Percentiles rank a stretch among this genome's conserved stretches.
Conservation (phyloP, 192 early-diverging fungal species). For the Backusella luteola region DNA sequence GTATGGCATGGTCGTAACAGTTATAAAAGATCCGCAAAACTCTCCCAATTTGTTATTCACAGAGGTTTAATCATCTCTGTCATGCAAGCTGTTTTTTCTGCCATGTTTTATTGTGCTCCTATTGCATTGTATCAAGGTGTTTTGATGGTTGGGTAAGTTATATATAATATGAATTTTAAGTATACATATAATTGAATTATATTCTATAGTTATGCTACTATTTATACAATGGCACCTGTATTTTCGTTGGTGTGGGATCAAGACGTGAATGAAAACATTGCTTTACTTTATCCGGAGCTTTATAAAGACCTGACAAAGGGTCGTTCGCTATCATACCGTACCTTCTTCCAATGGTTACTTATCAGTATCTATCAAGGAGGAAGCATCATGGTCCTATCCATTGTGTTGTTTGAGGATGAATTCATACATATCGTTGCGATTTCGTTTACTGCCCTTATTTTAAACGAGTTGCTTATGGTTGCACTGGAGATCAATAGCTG, state of each 20-base stretch:
- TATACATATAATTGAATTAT: background rate
- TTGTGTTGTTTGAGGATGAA: slow-evolving; percentile 93
- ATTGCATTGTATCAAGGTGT: slow-evolving; percentile 92
- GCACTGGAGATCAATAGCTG: slow-evolving; percentile 92
- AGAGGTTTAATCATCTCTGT: slow-evolving; percentile 96
- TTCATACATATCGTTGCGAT: slow-evolving; percentile 95
- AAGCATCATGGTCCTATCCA: slow-evolving; percentile 91
- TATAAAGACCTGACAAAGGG: slow-evolving; percentile 95
- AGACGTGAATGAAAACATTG: slow-evolving; percentile 88
- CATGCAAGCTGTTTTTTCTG: slow-evolving; percentile 96
- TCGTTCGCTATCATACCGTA: slow-evolving; percentile 85
- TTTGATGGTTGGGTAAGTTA: slow-evolving; percentile 67
- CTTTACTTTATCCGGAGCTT: slow-evolving; percentile 88
- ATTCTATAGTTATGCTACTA: slow-evolving; percentile 72
- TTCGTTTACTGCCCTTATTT: slow-evolving; percentile 89
- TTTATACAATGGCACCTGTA: slow-evolving; percentile 96
- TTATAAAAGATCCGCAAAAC: slow-evolving; percentile 90
- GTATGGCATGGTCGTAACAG: slow-evolving; percentile 96
- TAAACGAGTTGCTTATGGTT: slow-evolving; percentile 97
- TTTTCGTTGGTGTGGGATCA: slow-evolving; percentile 93
- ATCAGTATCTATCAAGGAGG: slow-evolving; percentile 97
- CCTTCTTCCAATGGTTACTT: slow-evolving; percentile 93
- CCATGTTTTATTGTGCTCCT: slow-evolving; percentile 96
- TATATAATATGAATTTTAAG: background rate
- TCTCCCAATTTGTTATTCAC: slow-evolving; percentile 96